Evolutionary conservation across 169 alveolate genomes (phyloP), one percentile per base, ranked within the genome.

Genomic region (Eimeria necatrix): DNA sequence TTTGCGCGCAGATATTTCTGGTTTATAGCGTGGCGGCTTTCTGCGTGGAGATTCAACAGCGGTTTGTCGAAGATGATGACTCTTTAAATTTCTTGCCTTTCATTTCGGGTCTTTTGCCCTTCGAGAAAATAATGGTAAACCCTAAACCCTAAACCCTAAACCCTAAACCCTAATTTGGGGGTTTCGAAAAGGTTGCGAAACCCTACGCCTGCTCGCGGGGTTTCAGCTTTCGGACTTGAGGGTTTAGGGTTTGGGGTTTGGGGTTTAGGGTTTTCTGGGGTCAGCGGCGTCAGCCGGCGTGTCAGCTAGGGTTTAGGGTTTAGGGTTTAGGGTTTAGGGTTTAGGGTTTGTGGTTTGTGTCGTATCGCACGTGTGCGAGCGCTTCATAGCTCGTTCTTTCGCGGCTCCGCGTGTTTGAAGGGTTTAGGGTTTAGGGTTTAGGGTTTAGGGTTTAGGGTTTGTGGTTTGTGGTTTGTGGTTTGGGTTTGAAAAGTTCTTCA

Each of bases 51-150:
- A 64, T 86, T 18, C 93, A 86, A 32, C 32, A 59, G 49, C 93
- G 93, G 6, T 86, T 86, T 49, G 93, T 86, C n/a, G 93, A 86
- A 20, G 81, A 68, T 68, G 93, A 74, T 14, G 93, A 86, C 83
- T 61, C 93, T 20, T 52, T 86, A 22, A 49, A 52, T 48, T 86
- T 86, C 83, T 70, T 86, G 71, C 93, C 93, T 32, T 61, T 32
- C 51, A 84, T 86, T 24, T 59, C 64, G 64, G 46, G 49, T 20
- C 61, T 86, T 26, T 53, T 64, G 16, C 93, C 93, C 6, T 86
- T 86, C n/a, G 93, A 86, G 48, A 60, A 74, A 46, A 61, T 86
- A 12, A 48, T 59, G 4, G 93, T 86, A 51, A 20, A n/a, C 68
- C 22, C 68, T n/a, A 59, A 59, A 59, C 68, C 68, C 68, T 59